These are phyloP conservation scores for Elaeagnus macrophylla DNA, from an alignment of 306 rosid genomes.

Conservation along the genomic window DNA sequence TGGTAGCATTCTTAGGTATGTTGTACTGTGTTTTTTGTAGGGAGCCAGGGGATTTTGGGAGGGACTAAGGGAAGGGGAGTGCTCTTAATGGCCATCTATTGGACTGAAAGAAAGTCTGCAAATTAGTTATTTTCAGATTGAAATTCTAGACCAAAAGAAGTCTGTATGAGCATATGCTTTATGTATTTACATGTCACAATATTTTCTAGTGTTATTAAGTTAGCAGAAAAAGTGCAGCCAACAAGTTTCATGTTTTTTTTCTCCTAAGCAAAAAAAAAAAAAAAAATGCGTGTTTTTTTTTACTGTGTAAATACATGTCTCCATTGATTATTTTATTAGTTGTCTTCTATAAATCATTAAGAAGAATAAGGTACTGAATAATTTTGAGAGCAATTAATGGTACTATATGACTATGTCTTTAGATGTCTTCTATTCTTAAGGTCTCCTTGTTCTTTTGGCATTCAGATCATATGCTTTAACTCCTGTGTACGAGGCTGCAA, in stretches of 20 bases:
- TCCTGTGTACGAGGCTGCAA: slow-evolving; percentile 50
- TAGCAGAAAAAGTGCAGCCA: too few relatives aligned
- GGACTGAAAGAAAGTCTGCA: too few relatives aligned
- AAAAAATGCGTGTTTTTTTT: too few relatives aligned
- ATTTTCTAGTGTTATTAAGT: too few relatives aligned
- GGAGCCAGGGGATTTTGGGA: too few relatives aligned
- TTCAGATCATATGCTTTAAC: slow-evolving; percentile 66
- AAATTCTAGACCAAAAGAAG: too few relatives aligned
- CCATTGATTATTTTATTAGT: not conserved
- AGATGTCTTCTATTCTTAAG: too few relatives aligned
- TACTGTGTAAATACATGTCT: not conserved
- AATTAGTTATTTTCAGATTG: too few relatives aligned
- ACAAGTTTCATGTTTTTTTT: not conserved
- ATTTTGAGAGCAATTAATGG: not conserved
- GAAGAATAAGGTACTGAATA: not conserved
- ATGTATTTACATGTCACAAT: too few relatives aligned
- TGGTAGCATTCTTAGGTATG: slow-evolving; percentile 79
- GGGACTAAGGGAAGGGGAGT: too few relatives aligned
- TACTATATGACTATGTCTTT: not conserved
- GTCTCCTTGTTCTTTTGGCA: slow-evolving; percentile 14
- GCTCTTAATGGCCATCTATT: too few relatives aligned
- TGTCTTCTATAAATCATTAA: not conserved
- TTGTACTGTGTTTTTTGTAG: slow-evolving; percentile 15
- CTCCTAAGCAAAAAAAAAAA: not conserved
- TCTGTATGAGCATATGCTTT: too few relatives aligned